Evolutionary conservation across 768 basidiomycete genomes (phyloP).

Genomic region (Tephrocybe rancida): DNA sequence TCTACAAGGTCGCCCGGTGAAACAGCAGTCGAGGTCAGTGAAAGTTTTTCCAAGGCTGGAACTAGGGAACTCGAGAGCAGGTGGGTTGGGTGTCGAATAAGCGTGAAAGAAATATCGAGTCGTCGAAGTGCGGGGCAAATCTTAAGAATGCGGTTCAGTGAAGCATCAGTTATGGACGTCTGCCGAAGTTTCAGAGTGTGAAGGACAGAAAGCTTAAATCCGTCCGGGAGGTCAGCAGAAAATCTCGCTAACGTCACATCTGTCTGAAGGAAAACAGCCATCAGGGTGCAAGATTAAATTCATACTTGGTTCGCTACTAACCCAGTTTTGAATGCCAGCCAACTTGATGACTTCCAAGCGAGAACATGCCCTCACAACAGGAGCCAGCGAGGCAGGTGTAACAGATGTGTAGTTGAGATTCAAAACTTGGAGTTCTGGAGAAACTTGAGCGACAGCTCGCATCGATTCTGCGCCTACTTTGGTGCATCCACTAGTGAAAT

Average conservation of each 20-base stretch:
- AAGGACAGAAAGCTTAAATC: conserved; percentile 39
- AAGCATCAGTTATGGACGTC: conserved; percentile 49
- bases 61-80: conserved; percentile 13
- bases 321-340: conserved; percentile 66
- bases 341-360: conserved; percentile 59
- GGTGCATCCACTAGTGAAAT: conserved; percentile 52
- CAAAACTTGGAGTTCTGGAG: conserved; percentile 43
- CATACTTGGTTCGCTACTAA: conserved; percentile 24
- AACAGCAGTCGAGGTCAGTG: conserved; percentile 57
- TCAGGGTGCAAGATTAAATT: neutral
- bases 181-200: conserved; percentile 62
- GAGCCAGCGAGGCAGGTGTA: conserved; percentile 47
- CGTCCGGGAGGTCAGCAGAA: conserved; percentile 26
- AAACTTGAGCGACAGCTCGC: conserved; percentile 41
- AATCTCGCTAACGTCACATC: conserved; percentile 56
- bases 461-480: conserved; percentile 56
- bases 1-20: conserved; percentile 40
- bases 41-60: conserved; percentile 57
- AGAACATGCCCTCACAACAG: conserved; percentile 37
- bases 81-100: conserved; percentile 39
- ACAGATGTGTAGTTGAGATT: conserved; percentile 67
- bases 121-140: conserved; percentile 53
- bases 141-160: conserved; percentile 42
- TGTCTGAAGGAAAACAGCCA: conserved; percentile 57
- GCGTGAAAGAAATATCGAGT: conserved; percentile 70